Evolutionary conservation across 2,329 filamentous ascomycete species (phyloP).

Genomic region (Fusarium virguliforme): DNA sequence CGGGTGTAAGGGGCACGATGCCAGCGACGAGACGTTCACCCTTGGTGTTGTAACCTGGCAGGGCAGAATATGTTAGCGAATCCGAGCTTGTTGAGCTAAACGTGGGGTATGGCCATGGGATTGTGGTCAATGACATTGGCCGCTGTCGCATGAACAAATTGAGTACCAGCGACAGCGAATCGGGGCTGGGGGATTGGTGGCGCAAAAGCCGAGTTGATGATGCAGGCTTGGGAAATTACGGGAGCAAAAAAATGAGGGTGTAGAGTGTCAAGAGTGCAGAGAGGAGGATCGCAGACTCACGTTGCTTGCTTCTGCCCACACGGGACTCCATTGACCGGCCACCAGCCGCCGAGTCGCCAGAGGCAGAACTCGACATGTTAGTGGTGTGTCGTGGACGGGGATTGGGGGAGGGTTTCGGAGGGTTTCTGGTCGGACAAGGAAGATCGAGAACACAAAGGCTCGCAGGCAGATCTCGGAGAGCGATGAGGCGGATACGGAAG

Average conservation of each 20-base stretch:
- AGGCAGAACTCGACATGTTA: constrained; percentile 57
- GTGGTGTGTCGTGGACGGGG: constrained; percentile 37
- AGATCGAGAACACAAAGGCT: constrained; percentile 30
- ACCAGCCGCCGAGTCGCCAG: constrained; percentile 54
- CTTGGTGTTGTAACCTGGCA: constrained; percentile 87
- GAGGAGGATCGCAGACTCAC: constrained; percentile 69
- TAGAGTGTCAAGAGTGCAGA: not conserved
- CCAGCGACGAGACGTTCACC: constrained; percentile 97
- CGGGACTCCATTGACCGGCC: constrained; percentile 79
- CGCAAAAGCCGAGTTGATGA: constrained; percentile 21
- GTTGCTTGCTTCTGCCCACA: constrained; percentile 83
- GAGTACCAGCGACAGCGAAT: constrained; percentile 17
- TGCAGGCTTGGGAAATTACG: not conserved
- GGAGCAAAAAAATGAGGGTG: not conserved
- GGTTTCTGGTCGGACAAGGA: constrained; percentile 29
- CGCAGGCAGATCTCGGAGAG: constrained; percentile 30
- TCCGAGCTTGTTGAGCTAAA: constrained; percentile 19
- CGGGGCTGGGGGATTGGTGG: constrained; percentile 6
- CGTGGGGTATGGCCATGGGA: constrained; percentile 16
- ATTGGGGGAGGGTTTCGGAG: constrained; percentile 39
- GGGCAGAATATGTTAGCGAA: constrained; percentile 29
- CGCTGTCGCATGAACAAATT: constrained; percentile 24
- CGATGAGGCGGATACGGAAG: constrained; percentile 34
- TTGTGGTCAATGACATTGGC: constrained; percentile 20
- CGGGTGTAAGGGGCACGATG: constrained; percentile 88